Conservation (phyloP, 2,329 filamentous ascomycete species). For the Pyricularia sp. region DNA sequence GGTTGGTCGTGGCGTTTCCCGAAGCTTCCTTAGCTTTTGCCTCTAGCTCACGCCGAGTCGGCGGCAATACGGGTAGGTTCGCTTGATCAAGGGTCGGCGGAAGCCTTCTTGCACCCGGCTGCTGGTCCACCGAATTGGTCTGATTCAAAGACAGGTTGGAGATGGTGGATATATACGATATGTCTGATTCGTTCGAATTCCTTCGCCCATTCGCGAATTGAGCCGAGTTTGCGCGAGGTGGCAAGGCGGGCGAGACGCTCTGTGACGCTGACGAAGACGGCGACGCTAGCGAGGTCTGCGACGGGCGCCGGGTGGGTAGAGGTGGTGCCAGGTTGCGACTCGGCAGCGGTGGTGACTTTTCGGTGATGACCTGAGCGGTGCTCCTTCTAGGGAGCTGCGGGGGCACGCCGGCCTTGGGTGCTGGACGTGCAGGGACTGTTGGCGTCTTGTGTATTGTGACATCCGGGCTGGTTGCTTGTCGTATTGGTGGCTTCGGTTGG, state of each 20-base stretch:
- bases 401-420: constrained; percentile 20
- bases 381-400: constrained; percentile 28
- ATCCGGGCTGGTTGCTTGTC: constrained; percentile 10
- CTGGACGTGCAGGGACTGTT: constrained; percentile 27
- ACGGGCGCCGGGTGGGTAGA: constrained; percentile 24
- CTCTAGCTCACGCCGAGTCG: constrained; percentile 43
- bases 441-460: constrained; percentile 22
- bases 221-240: constrained; percentile 37
- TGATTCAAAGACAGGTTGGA: constrained; percentile 42
- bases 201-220: constrained; percentile 35
- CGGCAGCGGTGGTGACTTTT: constrained; percentile 16
- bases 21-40: constrained; percentile 28
- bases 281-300: constrained; percentile 15
- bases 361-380: constrained; percentile 14
- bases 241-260: constrained; percentile 35
- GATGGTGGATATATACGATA: constrained; percentile 42
- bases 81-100: constrained; percentile 47
- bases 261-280: constrained; percentile 9
- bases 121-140: constrained; percentile 33
- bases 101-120: constrained; percentile 32
- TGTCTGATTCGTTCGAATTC: constrained; percentile 48
- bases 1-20: constrained; percentile 17
- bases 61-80: constrained; percentile 49
- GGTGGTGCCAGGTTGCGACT: constrained; percentile 22
- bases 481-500: constrained; percentile 26